Evolutionary conservation across 2,329 filamentous ascomycete species (phyloP).

Genomic region (Onygenales sp.): DNA sequence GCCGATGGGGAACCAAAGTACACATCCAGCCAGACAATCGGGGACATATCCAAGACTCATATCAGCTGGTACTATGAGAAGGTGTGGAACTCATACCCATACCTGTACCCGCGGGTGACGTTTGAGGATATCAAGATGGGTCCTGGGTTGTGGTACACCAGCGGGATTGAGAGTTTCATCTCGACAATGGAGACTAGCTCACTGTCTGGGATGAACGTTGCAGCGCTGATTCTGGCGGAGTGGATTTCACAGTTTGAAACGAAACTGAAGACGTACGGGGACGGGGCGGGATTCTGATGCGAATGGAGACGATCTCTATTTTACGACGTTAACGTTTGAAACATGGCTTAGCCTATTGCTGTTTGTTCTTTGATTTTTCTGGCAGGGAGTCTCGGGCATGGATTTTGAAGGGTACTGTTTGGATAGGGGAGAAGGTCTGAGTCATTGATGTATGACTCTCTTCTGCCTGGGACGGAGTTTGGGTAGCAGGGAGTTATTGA

Average conservation of each 20-base stretch:
- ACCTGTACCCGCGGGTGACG: slow-evolving; percentile 70
- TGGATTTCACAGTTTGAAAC: slow-evolving; percentile 11
- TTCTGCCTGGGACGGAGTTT: too few relatives aligned
- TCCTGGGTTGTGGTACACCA: slow-evolving; percentile 45
- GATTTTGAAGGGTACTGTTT: too few relatives aligned
- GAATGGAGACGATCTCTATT: too few relatives aligned
- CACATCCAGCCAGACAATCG: slow-evolving; percentile 15
- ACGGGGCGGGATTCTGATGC: background rate
- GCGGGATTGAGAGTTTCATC: slow-evolving; percentile 81
- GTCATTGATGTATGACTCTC: too few relatives aligned
- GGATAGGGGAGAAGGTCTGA: too few relatives aligned
- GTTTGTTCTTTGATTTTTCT: too few relatives aligned
- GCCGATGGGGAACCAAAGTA: slow-evolving; percentile 13
- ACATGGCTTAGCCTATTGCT: too few relatives aligned
- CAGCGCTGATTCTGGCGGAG: slow-evolving; percentile 45
- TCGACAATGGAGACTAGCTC: slow-evolving; percentile 96
- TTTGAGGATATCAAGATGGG: slow-evolving; percentile 72
- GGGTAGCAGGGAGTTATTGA: too few relatives aligned
- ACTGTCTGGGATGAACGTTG: slow-evolving; percentile 64
- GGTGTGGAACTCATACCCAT: slow-evolving; percentile 76
- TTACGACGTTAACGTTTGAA: too few relatives aligned
- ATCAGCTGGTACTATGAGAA: slow-evolving; percentile 72
- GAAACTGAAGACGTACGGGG: slow-evolving; percentile 11
- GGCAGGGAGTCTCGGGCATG: too few relatives aligned
- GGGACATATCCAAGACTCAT: slow-evolving; percentile 27